Conservation (phyloP, 1,139 yeast genomes). For the Diutina scorzettiae region DNA sequence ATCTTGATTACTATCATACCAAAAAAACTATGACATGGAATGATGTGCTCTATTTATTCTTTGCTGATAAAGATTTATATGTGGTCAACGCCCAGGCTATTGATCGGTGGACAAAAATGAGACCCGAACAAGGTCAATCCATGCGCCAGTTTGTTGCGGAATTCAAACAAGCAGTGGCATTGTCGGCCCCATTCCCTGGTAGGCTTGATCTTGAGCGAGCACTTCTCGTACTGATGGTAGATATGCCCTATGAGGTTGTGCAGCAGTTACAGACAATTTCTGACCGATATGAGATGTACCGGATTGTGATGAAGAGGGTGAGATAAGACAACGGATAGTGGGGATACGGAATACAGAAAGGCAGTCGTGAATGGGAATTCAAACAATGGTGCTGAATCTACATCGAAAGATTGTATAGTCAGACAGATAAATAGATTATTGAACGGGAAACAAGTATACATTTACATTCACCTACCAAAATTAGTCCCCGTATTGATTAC, state of each 20-base stretch:
- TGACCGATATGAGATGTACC: conserved; percentile 1
- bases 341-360: too few species aligned
- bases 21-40: not conserved
- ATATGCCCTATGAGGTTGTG: not conserved
- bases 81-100: not conserved
- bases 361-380: too few species aligned
- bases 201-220: not conserved
- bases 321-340: too few species aligned
- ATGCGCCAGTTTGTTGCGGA: not conserved
- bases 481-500: too few species aligned
- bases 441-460: too few species aligned
- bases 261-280: not conserved
- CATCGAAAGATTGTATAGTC: too few species aligned
- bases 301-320: not conserved
- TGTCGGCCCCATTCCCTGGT: not conserved
- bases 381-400: too few species aligned
- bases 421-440: too few species aligned
- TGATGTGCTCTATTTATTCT: conserved; percentile 2
- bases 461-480: too few species aligned
- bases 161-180: conserved; percentile 2
- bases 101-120: not conserved
- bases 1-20: conserved; percentile 5
- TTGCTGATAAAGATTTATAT: conserved; percentile 3
- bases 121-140: not conserved
- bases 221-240: not conserved